Evolutionary conservation across 192 early-diverging fungal species (phyloP).

Genomic region (Backusella tuberculispora): DNA sequence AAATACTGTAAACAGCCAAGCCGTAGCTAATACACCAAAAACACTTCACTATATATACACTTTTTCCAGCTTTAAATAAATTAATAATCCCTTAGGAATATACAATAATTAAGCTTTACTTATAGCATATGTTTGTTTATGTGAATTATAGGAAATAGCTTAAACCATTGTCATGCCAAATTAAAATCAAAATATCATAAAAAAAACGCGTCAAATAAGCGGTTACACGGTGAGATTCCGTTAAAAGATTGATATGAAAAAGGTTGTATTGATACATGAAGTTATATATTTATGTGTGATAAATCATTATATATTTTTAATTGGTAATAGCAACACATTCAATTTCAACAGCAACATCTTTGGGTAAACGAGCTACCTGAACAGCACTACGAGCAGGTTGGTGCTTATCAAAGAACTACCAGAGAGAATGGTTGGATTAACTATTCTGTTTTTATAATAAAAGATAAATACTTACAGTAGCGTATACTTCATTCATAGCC

Average conservation of each 20-base stretch:
- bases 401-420: slow-evolving; percentile 60
- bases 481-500: slow-evolving; percentile 89
- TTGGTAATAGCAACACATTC: slow-evolving; percentile 84
- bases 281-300: neutral
- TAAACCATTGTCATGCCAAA: too few relatives aligned
- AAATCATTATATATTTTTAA: slow-evolving; percentile 21
- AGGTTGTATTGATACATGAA: neutral
- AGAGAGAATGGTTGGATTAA: neutral
- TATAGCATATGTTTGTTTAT: too few relatives aligned
- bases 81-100: too few relatives aligned
- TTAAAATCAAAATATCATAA: too few relatives aligned
- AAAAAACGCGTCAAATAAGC: neutral
- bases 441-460: neutral
- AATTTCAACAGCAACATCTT: slow-evolving; percentile 91
- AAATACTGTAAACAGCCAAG: too few relatives aligned
- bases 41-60: too few relatives aligned
- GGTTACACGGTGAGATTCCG: neutral
- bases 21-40: too few relatives aligned
- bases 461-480: slow-evolving; percentile 49
- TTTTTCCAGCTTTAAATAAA: too few relatives aligned
- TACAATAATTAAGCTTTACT: too few relatives aligned
- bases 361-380: slow-evolving; percentile 90
- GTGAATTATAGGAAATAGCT: too few relatives aligned
- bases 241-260: neutral
- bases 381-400: slow-evolving; percentile 80